phyloP scores from a whole-genome alignment of 352 stramenopile species.

The Aphanomyces astaci region DNA sequence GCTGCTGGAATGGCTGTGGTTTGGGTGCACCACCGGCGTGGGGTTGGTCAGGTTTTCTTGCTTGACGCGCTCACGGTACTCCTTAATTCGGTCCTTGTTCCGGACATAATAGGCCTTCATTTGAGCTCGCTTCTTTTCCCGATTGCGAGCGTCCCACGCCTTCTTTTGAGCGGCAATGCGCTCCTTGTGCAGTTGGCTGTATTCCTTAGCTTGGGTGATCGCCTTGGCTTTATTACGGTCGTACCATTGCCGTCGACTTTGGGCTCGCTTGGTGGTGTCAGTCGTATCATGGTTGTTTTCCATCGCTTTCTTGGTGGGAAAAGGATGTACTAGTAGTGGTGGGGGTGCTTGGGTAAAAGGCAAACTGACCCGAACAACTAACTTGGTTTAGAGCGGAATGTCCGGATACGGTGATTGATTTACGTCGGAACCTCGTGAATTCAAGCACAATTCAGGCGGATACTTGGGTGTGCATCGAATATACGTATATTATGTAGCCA shows the following conservation, averaged over 20 bases:
- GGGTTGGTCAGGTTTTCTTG: not conserved
- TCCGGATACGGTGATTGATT: not conserved
- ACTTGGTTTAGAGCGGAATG: not conserved
- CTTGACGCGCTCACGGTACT: constrained; percentile 9
- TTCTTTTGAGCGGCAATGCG: constrained; percentile 11
- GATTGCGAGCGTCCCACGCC: constrained; percentile 11
- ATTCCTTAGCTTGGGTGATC: not conserved
- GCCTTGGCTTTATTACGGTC: not conserved
- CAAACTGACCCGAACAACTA: not conserved
- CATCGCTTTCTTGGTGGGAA: too few relatives aligned
- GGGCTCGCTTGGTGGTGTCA: not conserved
- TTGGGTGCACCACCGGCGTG: not conserved
- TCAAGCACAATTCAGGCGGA: not conserved
- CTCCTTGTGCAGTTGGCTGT: constrained; percentile 1
- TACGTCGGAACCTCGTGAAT: not conserved
- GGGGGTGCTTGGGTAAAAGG: not conserved
- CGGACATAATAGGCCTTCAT: constrained; percentile 7
- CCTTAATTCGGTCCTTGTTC: constrained; percentile 10
- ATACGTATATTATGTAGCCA: too few relatives aligned
- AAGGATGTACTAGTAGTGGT: too few relatives aligned
- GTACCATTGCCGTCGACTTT: not conserved
- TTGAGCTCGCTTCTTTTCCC: constrained; percentile 6
- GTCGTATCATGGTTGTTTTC: not conserved
- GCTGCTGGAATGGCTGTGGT: not conserved
- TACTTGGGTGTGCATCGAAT: not conserved